phyloP scores from a whole-genome alignment of 768 basidiomycete species.

The Mrakia blollopis region DNA sequence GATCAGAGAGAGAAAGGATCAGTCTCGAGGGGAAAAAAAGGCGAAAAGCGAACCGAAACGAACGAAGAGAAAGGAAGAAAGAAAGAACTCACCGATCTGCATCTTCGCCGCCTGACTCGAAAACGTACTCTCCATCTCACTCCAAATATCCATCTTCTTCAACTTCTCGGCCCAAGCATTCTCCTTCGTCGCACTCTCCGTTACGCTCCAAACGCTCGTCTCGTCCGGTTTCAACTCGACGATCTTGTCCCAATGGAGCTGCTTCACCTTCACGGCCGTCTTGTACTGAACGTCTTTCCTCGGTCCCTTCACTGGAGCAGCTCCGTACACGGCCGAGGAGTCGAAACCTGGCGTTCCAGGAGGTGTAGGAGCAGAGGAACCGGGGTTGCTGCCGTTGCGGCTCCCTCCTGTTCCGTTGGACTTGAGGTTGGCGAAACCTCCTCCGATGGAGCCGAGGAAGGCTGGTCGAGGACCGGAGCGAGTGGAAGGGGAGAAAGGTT shows the following conservation, averaged over 20 bases:
- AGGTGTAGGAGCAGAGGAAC: neutral
- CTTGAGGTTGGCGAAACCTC: slow-evolving; percentile 22
- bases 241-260: slow-evolving; percentile 98
- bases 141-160: slow-evolving; percentile 80
- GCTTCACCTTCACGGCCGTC: slow-evolving; percentile 90
- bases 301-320: slow-evolving; percentile 39
- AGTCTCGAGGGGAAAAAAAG: neutral
- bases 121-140: slow-evolving; percentile 96
- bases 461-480: slow-evolving; percentile 44
- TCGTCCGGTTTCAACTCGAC: slow-evolving; percentile 69
- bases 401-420: neutral
- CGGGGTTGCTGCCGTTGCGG: slow-evolving; percentile 39
- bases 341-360: neutral
- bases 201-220: slow-evolving; percentile 76
- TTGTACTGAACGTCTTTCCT: slow-evolving; percentile 75
- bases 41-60: neutral
- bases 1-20: neutral
- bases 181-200: slow-evolving; percentile 60
- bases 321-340: slow-evolving; percentile 37
- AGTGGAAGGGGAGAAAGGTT: slow-evolving; percentile 27
- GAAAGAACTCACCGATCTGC: slow-evolving; percentile 72
- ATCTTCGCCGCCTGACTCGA: slow-evolving; percentile 60
- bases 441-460: slow-evolving; percentile 46
- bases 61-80: neutral
- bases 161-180: slow-evolving; percentile 72